Percentiles rank a stretch among this genome's conserved stretches.
phyloP scores from a whole-genome alignment of 2,329 filamentous ascomycete species.

The Seiridium cupressi region DNA sequence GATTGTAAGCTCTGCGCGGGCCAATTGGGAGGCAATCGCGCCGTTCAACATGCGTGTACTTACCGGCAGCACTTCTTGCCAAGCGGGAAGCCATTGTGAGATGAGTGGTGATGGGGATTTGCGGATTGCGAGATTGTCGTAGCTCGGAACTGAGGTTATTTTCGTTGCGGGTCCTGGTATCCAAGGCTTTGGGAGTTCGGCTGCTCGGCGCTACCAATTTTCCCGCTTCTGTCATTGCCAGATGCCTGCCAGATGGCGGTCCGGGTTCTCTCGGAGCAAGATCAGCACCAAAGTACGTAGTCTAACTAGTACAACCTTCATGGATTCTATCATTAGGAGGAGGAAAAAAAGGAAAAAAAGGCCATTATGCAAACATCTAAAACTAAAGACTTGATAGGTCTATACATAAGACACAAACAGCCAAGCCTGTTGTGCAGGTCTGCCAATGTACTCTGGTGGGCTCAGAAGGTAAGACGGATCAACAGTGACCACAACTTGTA shows the following conservation, averaged over 20 bases:
- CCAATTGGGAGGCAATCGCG: slow-evolving; percentile 32
- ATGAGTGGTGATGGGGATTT: slow-evolving; percentile 54
- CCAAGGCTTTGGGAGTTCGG: slow-evolving; percentile 4
- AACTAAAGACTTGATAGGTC: no score
- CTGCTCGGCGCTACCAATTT: slow-evolving; percentile 7
- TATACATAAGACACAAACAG: no score
- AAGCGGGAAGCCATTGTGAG: slow-evolving; percentile 96
- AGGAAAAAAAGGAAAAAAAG: no score
- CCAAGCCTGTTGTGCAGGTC: no score
- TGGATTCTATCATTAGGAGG: no score
- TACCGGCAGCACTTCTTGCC: slow-evolving; percentile 93
- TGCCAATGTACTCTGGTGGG: no score
- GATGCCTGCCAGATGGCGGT: background rate
- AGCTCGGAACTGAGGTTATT: slow-evolving; percentile 12
- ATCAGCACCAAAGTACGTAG: no score
- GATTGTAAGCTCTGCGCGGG: slow-evolving; percentile 17
- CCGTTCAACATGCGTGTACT: slow-evolving; percentile 39
- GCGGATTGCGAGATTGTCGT: slow-evolving; percentile 34
- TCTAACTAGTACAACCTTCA: no score
- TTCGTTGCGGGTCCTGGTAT: slow-evolving; percentile 8
- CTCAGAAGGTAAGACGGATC: no score
- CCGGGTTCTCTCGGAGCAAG: background rate
- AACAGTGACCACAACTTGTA: no score
- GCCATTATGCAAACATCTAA: no score
- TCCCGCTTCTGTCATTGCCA: background rate